Base-by-base conservation (phyloP, 352 stramenopile genomes). In the Phytophthora cactorum region DNA sequence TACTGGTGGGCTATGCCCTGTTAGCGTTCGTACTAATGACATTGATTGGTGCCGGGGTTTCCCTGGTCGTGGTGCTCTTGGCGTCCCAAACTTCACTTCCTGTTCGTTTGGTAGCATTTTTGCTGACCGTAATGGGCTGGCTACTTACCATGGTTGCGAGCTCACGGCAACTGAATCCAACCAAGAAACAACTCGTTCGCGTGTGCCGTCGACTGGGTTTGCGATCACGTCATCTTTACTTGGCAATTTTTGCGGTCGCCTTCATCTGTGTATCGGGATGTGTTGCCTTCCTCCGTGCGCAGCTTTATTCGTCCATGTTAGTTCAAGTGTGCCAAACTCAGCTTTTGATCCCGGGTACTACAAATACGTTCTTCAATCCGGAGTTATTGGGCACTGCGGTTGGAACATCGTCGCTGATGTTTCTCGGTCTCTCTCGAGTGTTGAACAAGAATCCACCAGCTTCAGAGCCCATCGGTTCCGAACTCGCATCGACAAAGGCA, bases 281-380 rank as follows among this genome's bases (percentile, higher is more conserved):
- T 58, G 75, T 74, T 8, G 72, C 83, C 11, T 92, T 92, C 51
- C 58, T 93, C 4, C 83, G 86, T 2, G 85, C 80, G 0, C 86
- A 95, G 59, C 67, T 92, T 14, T 93, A 91, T 70, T 84, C 84
- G 10, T 86, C 81, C 0, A 63, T 91, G 36, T 72, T 90, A 38
- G 70, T 88, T 17, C 86, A 95, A 52, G 72, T 78, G 1, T 95
- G 84, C 31, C 84, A 93, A 67, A 82, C 79, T 1, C 68, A 61
- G 9, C 66, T 81, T 4, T 60, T 67, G n/a, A 60, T 83, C 27
- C 71, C 77, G 15, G 70, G 77, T 15, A 67, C 54, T 14, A 54
- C 34, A 9, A 58, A 44, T 38, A 65, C 65, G 2, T 41, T 82
- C 0, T 76, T 86, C 28, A 68, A 89, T 39, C 83, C 81, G 4